Conservation (phyloP, 148 eudicot genomes). For the Persicaria maculosa region DNA sequence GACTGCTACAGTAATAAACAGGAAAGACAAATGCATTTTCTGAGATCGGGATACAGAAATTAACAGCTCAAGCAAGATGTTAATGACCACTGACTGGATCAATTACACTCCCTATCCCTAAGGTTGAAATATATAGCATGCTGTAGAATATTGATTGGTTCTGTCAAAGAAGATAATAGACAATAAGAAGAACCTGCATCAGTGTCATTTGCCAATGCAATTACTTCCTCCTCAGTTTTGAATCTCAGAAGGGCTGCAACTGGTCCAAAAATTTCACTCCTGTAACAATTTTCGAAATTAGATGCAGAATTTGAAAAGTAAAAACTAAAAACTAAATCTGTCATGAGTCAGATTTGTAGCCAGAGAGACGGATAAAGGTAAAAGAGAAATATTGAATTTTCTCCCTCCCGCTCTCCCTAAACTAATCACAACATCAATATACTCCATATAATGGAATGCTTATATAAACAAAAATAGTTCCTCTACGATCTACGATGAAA, state of each 20-base stretch:
- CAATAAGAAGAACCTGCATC: conserved; percentile 56
- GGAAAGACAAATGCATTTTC: too few species aligned
- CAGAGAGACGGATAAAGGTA: neutral
- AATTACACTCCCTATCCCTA: neutral
- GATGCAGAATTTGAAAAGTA: neutral
- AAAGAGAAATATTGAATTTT: too few species aligned
- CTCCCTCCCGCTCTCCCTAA: too few species aligned
- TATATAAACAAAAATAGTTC: neutral
- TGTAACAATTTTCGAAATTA: conserved; percentile 15
- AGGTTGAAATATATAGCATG: neutral
- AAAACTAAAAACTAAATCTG: neutral
- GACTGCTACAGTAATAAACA: too few species aligned
- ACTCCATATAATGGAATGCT: too few species aligned
- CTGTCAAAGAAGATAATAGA: neutral
- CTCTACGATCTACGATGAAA: neutral
- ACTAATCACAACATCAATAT: too few species aligned
- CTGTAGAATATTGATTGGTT: neutral
- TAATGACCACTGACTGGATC: neutral
- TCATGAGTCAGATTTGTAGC: neutral
- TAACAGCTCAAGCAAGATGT: too few species aligned
- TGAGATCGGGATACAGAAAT: too few species aligned
- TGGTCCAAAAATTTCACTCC: conserved; percentile 96
- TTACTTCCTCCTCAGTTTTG: conserved; percentile 89
- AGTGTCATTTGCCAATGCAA: conserved; percentile 84
- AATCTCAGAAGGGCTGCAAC: conserved; percentile 85